Conservation (phyloP, 169 alveolate species). For the Plasmodium fragile region DNA sequence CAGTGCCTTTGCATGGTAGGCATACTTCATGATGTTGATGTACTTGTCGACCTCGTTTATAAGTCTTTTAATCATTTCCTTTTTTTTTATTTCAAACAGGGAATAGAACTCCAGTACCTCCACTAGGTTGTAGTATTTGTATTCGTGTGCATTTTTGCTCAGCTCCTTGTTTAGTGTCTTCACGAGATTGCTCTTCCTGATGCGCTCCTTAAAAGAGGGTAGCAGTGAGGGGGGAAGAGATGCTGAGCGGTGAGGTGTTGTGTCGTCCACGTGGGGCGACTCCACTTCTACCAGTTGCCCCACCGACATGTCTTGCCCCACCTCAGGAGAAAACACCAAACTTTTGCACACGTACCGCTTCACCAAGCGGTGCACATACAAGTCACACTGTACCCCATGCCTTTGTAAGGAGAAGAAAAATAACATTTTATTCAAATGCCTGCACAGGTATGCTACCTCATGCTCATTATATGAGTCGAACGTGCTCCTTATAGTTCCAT, state of each 20-base stretch:
- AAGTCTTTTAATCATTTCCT: constrained; percentile 23
- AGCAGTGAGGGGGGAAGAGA: not conserved
- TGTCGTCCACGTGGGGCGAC: not conserved
- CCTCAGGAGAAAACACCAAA: not conserved
- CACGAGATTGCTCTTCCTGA: constrained; percentile 11
- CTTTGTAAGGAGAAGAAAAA: not conserved
- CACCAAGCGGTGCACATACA: constrained; percentile 9
- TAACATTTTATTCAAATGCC: constrained; percentile 38
- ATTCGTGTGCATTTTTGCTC: constrained; percentile 34
- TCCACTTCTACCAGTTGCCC: not conserved
- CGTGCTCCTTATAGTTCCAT: not conserved
- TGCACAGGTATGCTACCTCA: constrained; percentile 48
- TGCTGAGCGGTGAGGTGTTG: not conserved
- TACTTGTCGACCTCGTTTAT: constrained; percentile 56
- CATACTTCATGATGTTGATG: constrained; percentile 60
- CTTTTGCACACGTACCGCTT: constrained; percentile 67
- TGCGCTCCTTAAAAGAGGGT: not conserved
- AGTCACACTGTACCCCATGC: not conserved
- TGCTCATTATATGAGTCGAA: constrained; percentile 31
- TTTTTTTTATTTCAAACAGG: constrained; percentile 15
- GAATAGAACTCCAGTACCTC: constrained; percentile 64
- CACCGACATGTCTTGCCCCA: not conserved
- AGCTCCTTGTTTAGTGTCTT: constrained; percentile 23
- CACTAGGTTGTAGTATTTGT: constrained; percentile 48
- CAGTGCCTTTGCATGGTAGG: constrained; percentile 54